These are phyloP conservation scores for Leccinum subrobustum DNA, from an alignment of 1,284 basidiomycete species.

Conservation along the genomic window DNA sequence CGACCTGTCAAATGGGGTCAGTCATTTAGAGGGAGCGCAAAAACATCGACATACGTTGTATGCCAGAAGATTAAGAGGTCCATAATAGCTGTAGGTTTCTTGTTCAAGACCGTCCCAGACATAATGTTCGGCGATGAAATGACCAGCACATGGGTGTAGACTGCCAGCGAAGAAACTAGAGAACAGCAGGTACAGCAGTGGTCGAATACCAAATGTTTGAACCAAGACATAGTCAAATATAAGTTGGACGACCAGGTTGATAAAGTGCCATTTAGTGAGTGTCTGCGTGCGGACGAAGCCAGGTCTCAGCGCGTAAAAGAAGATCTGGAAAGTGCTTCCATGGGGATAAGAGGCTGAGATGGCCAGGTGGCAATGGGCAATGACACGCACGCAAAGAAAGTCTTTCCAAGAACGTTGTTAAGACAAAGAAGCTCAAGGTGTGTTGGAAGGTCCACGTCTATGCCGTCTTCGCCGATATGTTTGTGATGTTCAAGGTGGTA, in stretches of 20 bases:
- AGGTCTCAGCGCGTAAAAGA: conserved; percentile 97
- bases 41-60: conserved; percentile 74
- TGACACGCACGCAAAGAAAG: conserved; percentile 85
- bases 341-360: conserved; percentile 1
- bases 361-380: not conserved
- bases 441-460: conserved; percentile 94
- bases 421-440: conserved; percentile 81
- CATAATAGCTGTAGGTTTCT: conserved; percentile 98
- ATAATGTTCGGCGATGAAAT: conserved; percentile 98
- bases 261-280: conserved; percentile 80
- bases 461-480: conserved; percentile 91
- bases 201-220: conserved; percentile 54
- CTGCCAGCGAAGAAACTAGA: conserved; percentile 95
- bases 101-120: conserved; percentile 88
- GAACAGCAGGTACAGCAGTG: conserved; percentile 82
- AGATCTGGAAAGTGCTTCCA: conserved; percentile 89
- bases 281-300: conserved; percentile 89
- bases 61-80: conserved; percentile 86
- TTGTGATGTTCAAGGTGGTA: conserved; percentile 97
- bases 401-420: conserved; percentile 95
- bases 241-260: conserved; percentile 76
- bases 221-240: conserved; percentile 73
- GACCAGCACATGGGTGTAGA: conserved; percentile 92
- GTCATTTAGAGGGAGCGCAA: not conserved
- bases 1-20: conserved; percentile 56